These are phyloP conservation scores for Coffea humblotiana DNA, from an alignment of 305 asterid species.

Conservation along the genomic window DNA sequence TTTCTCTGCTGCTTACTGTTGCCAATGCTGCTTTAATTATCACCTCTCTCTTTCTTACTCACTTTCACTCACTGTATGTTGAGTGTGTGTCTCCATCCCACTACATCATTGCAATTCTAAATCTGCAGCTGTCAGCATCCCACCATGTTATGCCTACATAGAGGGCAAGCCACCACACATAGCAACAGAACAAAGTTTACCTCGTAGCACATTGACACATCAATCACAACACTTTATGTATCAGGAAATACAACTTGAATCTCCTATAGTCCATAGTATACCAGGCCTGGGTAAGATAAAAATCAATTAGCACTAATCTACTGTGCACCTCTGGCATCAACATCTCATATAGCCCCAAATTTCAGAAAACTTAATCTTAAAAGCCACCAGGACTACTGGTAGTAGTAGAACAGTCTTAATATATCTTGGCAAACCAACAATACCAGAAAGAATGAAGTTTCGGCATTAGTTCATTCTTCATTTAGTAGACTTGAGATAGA, in stretches of 20 bases:
- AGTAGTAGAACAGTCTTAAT: not conserved
- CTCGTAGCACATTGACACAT: not conserved
- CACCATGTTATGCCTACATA: not conserved
- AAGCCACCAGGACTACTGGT: not conserved
- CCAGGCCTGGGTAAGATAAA: not conserved
- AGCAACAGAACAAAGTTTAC: not conserved
- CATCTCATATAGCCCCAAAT: not conserved
- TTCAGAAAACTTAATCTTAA: not conserved
- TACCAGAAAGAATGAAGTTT: too few relatives aligned
- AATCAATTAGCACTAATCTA: too few relatives aligned
- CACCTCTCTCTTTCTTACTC: not conserved
- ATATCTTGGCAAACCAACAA: too few relatives aligned
- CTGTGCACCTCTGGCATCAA: not conserved
- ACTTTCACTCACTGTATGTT: not conserved
- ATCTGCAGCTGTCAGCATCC: not conserved
- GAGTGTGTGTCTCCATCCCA: not conserved
- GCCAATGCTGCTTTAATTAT: too few relatives aligned
- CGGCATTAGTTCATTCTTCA: not conserved
- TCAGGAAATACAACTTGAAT: not conserved
- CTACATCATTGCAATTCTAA: not conserved
- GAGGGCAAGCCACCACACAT: not conserved
- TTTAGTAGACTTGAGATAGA: not conserved
- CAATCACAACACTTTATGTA: not conserved
- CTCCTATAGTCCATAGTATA: not conserved
- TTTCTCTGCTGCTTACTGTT: not conserved